Percentiles rank a stretch among this genome's conserved stretches.
Evolutionary conservation across 805 yeast species (phyloP).

Genomic region (Saccharomycopsis lassenensis): DNA sequence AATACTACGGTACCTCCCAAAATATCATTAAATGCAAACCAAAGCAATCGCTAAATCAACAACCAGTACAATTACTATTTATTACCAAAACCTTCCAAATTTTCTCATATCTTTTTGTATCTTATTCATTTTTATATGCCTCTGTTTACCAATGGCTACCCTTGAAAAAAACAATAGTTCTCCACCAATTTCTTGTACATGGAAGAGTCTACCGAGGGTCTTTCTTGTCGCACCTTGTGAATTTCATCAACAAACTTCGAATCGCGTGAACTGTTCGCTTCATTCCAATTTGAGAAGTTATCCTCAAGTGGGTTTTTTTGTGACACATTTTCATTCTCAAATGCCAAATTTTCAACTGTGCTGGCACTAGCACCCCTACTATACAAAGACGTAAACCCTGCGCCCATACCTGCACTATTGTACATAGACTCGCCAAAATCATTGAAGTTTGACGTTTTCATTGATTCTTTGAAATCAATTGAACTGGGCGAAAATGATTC

Average conservation of each 20-base stretch:
- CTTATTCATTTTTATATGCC: too few relatives aligned
- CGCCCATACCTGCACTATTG: neutral
- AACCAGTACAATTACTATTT: too few relatives aligned
- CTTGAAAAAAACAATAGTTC: slow-evolving; percentile 48
- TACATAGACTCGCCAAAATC: neutral
- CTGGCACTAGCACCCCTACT: slow-evolving; percentile 1
- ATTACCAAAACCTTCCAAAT: too few relatives aligned
- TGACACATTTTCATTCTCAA: slow-evolving; percentile 51
- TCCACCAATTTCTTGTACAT: slow-evolving; percentile 47
- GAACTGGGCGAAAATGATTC: slow-evolving; percentile 5
- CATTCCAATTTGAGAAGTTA: slow-evolving; percentile 1
- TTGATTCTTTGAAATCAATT: slow-evolving; percentile 2
- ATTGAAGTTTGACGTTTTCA: neutral
- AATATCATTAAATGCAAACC: too few relatives aligned
- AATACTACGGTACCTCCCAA: too few relatives aligned
- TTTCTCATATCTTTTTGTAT: too few relatives aligned
- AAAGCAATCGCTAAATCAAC: too few relatives aligned
- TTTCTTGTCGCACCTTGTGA: slow-evolving; percentile 15
- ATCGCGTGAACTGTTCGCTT: neutral
- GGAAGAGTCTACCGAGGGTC: slow-evolving; percentile 35
- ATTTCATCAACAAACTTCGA: slow-evolving; percentile 6
- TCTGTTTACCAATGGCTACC: too few relatives aligned
- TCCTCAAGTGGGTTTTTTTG: neutral
- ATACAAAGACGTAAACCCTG: slow-evolving; percentile 3
- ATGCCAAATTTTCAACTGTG: slow-evolving; percentile 27